Evolutionary conservation across 1,284 basidiomycete genomes (phyloP).

Genomic region (Ceratobasidium sp.): DNA sequence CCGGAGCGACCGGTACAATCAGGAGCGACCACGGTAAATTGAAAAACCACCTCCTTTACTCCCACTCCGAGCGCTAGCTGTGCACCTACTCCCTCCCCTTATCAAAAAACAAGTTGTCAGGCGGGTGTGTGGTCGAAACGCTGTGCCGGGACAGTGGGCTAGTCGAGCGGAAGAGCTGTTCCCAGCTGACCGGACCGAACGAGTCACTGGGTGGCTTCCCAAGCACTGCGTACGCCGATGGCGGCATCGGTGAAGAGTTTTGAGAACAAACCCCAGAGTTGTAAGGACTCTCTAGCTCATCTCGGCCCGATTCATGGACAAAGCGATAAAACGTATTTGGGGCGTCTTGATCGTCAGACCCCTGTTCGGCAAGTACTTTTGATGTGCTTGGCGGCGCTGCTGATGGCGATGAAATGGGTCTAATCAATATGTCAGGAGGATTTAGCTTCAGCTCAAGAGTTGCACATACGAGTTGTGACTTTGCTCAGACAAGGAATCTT

Average conservation of each 20-base stretch:
- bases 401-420: not conserved
- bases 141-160: not conserved
- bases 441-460: not conserved
- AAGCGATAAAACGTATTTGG: slow-evolving; percentile 14
- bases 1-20: not conserved
- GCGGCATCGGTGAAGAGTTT: not conserved
- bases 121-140: not conserved
- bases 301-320: slow-evolving; percentile 17
- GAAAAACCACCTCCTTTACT: too few species aligned
- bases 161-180: not conserved
- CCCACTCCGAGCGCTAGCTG: not conserved
- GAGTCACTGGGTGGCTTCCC: not conserved
- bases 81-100: not conserved
- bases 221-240: not conserved
- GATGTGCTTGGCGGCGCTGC: not conserved
- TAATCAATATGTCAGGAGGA: not conserved
- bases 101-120: not conserved
- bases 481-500: slow-evolving; percentile 7
- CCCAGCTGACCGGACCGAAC: not conserved
- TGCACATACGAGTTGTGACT: not conserved
- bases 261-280: slow-evolving; percentile 6
- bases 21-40: not conserved
- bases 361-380: not conserved
- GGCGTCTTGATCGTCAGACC: slow-evolving; percentile 1
- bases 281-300: slow-evolving; percentile 11